Evolutionary conservation across 2,329 filamentous ascomycete genomes (phyloP).

Genomic region (Camillea tinctor): DNA sequence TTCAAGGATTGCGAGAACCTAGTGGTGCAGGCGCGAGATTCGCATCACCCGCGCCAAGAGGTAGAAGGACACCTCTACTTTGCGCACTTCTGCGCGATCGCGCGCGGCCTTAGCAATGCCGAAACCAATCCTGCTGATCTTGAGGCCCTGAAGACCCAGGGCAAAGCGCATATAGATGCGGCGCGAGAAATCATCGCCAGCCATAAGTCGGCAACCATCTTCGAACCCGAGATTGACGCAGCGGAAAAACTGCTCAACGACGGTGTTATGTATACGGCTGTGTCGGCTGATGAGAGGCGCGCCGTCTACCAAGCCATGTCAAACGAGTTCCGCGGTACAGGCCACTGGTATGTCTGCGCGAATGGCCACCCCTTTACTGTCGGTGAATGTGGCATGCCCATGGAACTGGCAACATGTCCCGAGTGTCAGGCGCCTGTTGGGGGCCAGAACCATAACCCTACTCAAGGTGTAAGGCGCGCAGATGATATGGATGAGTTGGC

Average conservation of each 20-base stretch:
- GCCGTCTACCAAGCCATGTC: conserved; percentile 53
- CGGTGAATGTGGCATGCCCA: conserved; percentile 65
- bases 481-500: conserved; percentile 43
- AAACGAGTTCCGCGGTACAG: conserved; percentile 48
- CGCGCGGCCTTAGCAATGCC: conserved; percentile 24
- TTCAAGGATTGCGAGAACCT: conserved; percentile 41
- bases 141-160: conserved; percentile 11
- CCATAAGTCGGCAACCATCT: conserved; percentile 7
- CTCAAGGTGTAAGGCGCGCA: conserved; percentile 50
- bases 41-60: conserved; percentile 41
- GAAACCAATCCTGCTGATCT: neutral
- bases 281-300: conserved; percentile 51
- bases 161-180: conserved; percentile 8
- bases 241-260: conserved; percentile 45
- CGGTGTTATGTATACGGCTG: conserved; percentile 46
- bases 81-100: conserved; percentile 47
- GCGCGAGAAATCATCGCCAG: conserved; percentile 13
- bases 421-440: conserved; percentile 59
- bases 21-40: conserved; percentile 35
- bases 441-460: conserved; percentile 48
- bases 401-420: conserved; percentile 59
- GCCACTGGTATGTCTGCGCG: conserved; percentile 61
- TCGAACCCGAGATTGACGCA: conserved; percentile 46
- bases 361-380: conserved; percentile 62
- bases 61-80: conserved; percentile 51